These are phyloP conservation scores for Cyclotella atomus DNA, from an alignment of 108 stramenopile species.

Conservation along the genomic window DNA sequence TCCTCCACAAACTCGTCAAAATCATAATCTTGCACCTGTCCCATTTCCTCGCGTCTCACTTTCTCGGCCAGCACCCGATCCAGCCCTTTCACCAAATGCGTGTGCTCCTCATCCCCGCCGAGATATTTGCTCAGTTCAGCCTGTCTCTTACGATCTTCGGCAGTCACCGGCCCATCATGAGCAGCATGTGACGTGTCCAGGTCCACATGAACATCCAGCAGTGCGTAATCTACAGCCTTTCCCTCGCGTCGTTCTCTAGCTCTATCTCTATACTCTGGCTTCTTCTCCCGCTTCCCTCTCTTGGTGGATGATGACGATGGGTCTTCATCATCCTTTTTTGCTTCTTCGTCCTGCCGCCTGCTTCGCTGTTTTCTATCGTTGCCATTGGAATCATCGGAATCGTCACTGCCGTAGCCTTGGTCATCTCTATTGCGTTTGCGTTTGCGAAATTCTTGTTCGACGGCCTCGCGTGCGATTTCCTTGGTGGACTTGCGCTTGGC, in stretches of 20 bases:
- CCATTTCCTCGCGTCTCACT: constrained; percentile 60
- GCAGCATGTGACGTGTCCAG: not conserved
- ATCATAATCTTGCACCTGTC: constrained; percentile 16
- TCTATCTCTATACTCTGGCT: constrained; percentile 73
- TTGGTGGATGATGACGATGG: constrained; percentile 35
- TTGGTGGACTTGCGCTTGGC: constrained; percentile 49
- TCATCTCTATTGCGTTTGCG: constrained; percentile 17
- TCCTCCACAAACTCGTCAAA: constrained; percentile 47
- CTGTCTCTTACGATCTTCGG: constrained; percentile 42
- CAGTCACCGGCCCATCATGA: constrained; percentile 1
- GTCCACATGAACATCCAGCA: constrained; percentile 7
- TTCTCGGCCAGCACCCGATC: constrained; percentile 87
- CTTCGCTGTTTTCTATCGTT: constrained; percentile 21
- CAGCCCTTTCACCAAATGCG: constrained; percentile 90
- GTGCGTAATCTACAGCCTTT: constrained; percentile 37
- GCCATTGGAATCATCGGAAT: constrained; percentile 31
- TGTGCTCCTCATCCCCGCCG: constrained; percentile 87
- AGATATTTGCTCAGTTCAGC: constrained; percentile 81
- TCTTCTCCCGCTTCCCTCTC: constrained; percentile 20
- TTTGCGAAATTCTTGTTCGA: constrained; percentile 70
- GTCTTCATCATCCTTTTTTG: constrained; percentile 33
- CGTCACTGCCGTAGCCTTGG: constrained; percentile 14
- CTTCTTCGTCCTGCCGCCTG: constrained; percentile 20
- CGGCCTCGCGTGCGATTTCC: constrained; percentile 81
- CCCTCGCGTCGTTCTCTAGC: constrained; percentile 86